Base-by-base conservation (phyloP, 78 protist species). In the Ministeria vibrans region DNA sequence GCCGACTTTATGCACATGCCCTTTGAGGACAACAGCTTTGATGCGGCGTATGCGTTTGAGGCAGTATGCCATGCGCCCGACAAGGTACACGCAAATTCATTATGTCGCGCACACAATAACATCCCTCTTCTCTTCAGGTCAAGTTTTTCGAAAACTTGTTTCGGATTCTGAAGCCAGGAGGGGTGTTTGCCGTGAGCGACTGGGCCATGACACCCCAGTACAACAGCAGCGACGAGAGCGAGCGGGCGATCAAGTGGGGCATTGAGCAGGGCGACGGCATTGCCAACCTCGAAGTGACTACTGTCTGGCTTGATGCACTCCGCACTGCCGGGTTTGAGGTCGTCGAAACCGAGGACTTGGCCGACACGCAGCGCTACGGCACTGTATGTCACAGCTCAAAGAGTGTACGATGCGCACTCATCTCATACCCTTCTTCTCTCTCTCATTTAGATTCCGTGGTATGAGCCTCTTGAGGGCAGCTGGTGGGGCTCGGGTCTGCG, bases 51-150 rank as follows among this genome's bases (percentile, higher is more conserved):
- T 78, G 88, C 82, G 36, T 83, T 93, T 61, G 95, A 95, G 85
- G 95, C 98, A 38, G 88, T 93, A 30, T 92, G 95, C 87, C 96
- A 95, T 78, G 95, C 96, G 28, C 92, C 96, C 45, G 80, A 81
- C 41, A 51, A 78, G 53, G 86, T 46, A 61, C 85, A 41, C 46
- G 59, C n/a, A n/a, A n/a, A n/a, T n/a, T n/a, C n/a, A n/a, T n/a
- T n/a, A n/a, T n/a, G n/a, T n/a, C n/a, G n/a, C n/a, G n/a, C n/a
- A n/a, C n/a, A n/a, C n/a, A n/a, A n/a, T n/a, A n/a, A n/a, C n/a
- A n/a, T n/a, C n/a, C n/a, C n/a, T n/a, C n/a, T n/a, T n/a, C n/a
- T n/a, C n/a, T n/a, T n/a, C n/a, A n/a, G n/a, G n/a, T n/a, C n/a
- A n/a, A n/a, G n/a, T n/a, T 77, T 66, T 90, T 82, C 83, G 20